These are phyloP conservation scores for Spiromastix sp. DNA, from an alignment of 2,329 filamentous ascomycete species.

Conservation along the genomic window DNA sequence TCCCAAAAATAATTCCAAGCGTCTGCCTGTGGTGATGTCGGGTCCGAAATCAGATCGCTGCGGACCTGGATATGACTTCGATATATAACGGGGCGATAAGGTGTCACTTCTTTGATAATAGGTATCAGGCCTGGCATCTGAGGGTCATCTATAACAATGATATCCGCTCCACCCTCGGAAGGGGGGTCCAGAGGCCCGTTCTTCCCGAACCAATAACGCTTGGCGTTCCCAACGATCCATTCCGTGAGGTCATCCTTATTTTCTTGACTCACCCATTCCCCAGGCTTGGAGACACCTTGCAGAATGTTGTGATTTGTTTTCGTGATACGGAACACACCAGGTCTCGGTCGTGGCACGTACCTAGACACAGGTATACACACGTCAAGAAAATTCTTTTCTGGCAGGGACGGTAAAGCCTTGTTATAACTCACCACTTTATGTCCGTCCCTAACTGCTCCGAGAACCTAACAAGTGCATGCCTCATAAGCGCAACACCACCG, in stretches of 20 bases:
- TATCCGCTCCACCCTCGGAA: constrained; percentile 61
- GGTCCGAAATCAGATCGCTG: constrained; percentile 55
- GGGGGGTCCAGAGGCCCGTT: constrained; percentile 57
- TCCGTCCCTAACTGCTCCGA: constrained; percentile 56
- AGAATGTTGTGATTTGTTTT: constrained; percentile 86
- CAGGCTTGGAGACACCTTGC: constrained; percentile 60
- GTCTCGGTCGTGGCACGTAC: constrained; percentile 68
- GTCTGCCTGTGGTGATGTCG: constrained; percentile 58
- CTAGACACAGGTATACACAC: constrained; percentile 22
- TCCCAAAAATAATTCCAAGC: constrained; percentile 69
- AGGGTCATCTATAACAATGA: constrained; percentile 71
- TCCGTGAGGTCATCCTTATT: constrained; percentile 54
- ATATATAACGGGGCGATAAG: constrained; percentile 67
- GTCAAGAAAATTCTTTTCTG: not conserved
- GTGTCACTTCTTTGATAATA: constrained; percentile 60
- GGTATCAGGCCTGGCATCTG: constrained; percentile 75
- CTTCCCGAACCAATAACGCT: constrained; percentile 60
- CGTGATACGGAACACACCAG: constrained; percentile 70
- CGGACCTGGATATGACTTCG: constrained; percentile 77
- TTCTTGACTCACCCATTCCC: constrained; percentile 52
- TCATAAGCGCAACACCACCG: constrained; percentile 74
- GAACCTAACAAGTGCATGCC: constrained; percentile 66
- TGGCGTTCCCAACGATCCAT: constrained; percentile 65
- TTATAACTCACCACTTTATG: constrained; percentile 55
- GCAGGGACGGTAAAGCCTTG: not conserved